Evolutionary conservation across 75 land plant genomes (phyloP), one percentile per base, ranked within the genome.

Genomic region (Sequoia sempervirens): DNA sequence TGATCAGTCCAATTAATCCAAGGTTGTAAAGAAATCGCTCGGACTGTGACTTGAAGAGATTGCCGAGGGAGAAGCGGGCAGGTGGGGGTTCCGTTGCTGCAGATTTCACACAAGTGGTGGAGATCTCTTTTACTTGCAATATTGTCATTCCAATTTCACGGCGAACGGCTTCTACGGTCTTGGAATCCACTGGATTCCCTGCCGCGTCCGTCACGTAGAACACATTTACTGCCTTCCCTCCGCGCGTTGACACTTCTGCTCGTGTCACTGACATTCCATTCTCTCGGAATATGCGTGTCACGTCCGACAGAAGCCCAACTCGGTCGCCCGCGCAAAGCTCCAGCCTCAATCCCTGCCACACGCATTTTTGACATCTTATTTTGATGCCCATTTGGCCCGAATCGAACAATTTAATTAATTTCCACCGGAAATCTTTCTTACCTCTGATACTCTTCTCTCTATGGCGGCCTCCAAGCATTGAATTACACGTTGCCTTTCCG

Each of bases 381-480:
- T 50, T 50, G 2, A 50, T 50, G 53, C 15, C 53, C 15, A 50
- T 12, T 11, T 50, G 53, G 15, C 53, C 53, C 53, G 15, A 50
- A 50, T 50, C 53, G 15, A 12, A 50, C 15, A 50, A 50, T 50
- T 50, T 50, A 1, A 13, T 50, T 0, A 50, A 50, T 12, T 50
- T 12, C 15, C 13, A 50, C 15, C 0, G 2, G 53, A 50, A 50
- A 50, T 50, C 53, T 50, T 12, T 32, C 36, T 70, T 89, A 97
- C 99, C 94, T 96, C 90, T 23, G 89, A 88, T 41, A 88, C 91
- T 75, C 99, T 90, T 72, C 99, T 87, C 72, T 92, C 91, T 32
- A 97, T 94, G 30, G 98, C 96, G 36, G 99, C 99, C 86, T 93
- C 89, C 61, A 97, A 45, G 82, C 99, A 97, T 52, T 86, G 89